A percentile compares a stretch with the other conserved stretches of the same genome.
Conservation (phyloP, 345 rosid genomes). For the Rhizophora apiculata region DNA sequence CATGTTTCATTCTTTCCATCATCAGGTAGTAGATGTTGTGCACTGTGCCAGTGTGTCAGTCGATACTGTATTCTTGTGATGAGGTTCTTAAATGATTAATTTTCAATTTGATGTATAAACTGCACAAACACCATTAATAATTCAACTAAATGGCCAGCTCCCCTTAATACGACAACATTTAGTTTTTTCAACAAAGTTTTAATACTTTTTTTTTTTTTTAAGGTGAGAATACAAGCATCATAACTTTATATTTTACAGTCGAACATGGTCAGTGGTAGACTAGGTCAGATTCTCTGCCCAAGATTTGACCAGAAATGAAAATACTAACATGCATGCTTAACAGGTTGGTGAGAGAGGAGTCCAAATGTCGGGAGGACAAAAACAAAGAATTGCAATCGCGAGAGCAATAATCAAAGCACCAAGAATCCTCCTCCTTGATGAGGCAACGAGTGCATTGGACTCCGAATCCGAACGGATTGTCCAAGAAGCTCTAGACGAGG, state of each 20-base stretch:
- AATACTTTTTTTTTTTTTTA: no score
- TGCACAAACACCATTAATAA: neutral
- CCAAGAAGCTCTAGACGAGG: conserved; percentile 36
- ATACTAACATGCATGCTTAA: neutral
- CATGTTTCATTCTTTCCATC: neutral
- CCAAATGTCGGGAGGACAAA: conserved; percentile 45
- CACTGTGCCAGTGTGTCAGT: no score
- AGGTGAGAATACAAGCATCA: no score
- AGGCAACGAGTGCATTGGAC: conserved; percentile 44
- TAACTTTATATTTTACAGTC: no score
- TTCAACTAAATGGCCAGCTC: neutral
- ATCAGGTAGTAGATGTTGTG: neutral
- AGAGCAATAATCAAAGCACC: conserved; percentile 40
- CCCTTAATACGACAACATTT: no score
- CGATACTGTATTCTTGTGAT: no score
- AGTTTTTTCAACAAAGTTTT: no score
- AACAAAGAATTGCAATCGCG: conserved; percentile 43
- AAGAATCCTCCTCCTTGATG: conserved; percentile 38
- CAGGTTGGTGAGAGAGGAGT: conserved; percentile 42
- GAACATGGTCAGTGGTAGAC: neutral
- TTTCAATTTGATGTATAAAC: neutral
- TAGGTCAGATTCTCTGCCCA: neutral
- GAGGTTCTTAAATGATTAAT: no score
- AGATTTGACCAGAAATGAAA: no score
- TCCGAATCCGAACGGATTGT: conserved; percentile 34